Base-by-base conservation (phyloP, 495 filamentous ascomycete species). In the Xylona heveae region DNA sequence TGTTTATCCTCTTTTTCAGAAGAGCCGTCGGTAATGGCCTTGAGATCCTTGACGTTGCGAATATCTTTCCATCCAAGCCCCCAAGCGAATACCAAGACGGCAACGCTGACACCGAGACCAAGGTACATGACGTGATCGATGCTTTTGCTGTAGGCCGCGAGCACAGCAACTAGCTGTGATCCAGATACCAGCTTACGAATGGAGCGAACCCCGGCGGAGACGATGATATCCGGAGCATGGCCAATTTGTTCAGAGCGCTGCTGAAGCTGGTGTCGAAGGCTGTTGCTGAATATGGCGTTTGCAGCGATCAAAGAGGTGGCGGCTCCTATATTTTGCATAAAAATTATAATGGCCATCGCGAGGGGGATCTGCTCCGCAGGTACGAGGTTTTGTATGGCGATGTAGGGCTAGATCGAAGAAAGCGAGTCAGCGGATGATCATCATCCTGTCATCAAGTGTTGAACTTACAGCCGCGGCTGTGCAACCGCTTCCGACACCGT, bases 301-400 rank as follows among this genome's bases (percentile, higher is more conserved):
- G 52, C 57, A 15, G 59, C 41, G 9, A 54, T 51, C 13, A 62
- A 44, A 33, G 60, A 59, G 6, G 68, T 38, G 15, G 64, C 56
- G 10, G 54, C 58, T 10, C 54, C 57, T 4, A 65, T 38, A 8
- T 51, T 55, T 38, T 71, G 66, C 31, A 46, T 51, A 45, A 69
- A 66, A 26, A 58, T 51, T 19, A 64, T 42, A 28, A 66, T 44
- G 2, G 64, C 49, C 41, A 61, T 62, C n/a, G 51, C 61, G 14
- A 62, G 45, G 15, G 66, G 52, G 24, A 63, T 49, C 34, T 65
- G 51, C 5, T 42, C 40, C 8, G 48, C 39, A 2, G 57, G 48
- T n/a, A 68, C 46, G 9, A 40, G 36, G 39, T 59, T 60, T 47
- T 74, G 69, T 13, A 65, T 51, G 6, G 68, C 58, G 21, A 72